phyloP scores from a whole-genome alignment of 176 grass and related monocot genomes.

The Alopecurus myosuroides region DNA sequence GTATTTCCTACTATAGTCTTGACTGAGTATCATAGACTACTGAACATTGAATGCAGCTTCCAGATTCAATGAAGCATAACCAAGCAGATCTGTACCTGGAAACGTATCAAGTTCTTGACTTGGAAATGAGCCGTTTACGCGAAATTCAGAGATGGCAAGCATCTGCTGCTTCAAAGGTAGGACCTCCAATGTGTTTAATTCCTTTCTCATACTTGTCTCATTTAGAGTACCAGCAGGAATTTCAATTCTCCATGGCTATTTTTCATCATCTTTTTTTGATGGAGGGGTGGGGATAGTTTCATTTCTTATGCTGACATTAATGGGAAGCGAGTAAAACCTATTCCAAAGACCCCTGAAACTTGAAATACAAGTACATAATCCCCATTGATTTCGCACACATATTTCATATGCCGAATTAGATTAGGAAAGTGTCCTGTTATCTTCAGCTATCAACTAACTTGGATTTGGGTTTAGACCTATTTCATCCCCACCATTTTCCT shows the following conservation, averaged over 20 bases:
- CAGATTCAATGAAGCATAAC: conserved; percentile 98
- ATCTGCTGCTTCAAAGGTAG: conserved; percentile 96
- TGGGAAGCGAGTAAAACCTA: not conserved
- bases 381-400: not conserved
- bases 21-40: conserved; percentile 25
- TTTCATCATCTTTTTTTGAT: not conserved
- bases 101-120: conserved; percentile 96
- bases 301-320: not conserved
- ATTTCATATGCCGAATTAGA: not conserved
- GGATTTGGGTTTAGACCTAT: not conserved
- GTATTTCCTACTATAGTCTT: not conserved
- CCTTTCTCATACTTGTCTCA: conserved; percentile 8
- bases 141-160: conserved; percentile 99
- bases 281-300: not conserved
- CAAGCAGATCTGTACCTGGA: conserved; percentile 95
- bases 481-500: not conserved
- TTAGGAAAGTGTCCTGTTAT: not conserved
- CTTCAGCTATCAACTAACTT: not conserved
- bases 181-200: conserved; percentile 7
- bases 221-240: not conserved
- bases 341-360: not conserved
- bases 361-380: not conserved
- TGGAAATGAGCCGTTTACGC: conserved; percentile 96
- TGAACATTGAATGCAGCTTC: conserved; percentile 57
- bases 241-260: not conserved